Evolutionary conservation across 192 early-diverging fungal genomes (phyloP).

Genomic region (Phycomyces blakesleeanus): DNA sequence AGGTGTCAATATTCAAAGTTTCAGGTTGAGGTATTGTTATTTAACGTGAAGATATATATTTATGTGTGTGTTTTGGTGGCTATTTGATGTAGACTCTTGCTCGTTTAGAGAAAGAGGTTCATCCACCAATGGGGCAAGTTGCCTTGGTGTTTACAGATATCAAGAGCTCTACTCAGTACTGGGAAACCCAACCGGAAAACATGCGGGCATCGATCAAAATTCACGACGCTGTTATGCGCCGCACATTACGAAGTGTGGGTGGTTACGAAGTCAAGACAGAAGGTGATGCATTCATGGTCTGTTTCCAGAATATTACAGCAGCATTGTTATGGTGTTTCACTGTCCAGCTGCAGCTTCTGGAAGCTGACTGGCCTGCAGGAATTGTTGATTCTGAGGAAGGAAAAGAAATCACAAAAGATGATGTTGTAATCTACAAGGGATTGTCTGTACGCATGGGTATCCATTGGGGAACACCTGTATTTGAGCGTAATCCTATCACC

Average conservation of each 20-base stretch:
- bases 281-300: conserved; percentile 93
- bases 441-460: conserved; percentile 92
- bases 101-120: conserved; percentile 70
- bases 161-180: conserved; percentile 88
- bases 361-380: conserved; percentile 85
- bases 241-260: conserved; percentile 73
- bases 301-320: conserved; percentile 76
- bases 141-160: conserved; percentile 92
- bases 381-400: conserved; percentile 76
- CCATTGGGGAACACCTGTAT: conserved; percentile 87
- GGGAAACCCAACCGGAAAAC: conserved; percentile 80
- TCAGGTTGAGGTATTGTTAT: neutral
- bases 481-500: conserved; percentile 85
- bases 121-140: conserved; percentile 78
- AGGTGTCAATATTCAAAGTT: conserved; percentile 16
- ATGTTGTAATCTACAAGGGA: conserved; percentile 76
- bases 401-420: conserved; percentile 61
- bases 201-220: conserved; percentile 87
- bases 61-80: neutral
- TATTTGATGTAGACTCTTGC: conserved; percentile 41
- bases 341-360: conserved; percentile 76
- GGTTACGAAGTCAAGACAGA: conserved; percentile 97
- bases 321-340: conserved; percentile 87
- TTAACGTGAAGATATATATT: neutral
- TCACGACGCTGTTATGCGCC: conserved; percentile 81